These are phyloP conservation scores for Mycena alexandri DNA, from an alignment of 768 basidiomycete species.

Conservation along the genomic window DNA sequence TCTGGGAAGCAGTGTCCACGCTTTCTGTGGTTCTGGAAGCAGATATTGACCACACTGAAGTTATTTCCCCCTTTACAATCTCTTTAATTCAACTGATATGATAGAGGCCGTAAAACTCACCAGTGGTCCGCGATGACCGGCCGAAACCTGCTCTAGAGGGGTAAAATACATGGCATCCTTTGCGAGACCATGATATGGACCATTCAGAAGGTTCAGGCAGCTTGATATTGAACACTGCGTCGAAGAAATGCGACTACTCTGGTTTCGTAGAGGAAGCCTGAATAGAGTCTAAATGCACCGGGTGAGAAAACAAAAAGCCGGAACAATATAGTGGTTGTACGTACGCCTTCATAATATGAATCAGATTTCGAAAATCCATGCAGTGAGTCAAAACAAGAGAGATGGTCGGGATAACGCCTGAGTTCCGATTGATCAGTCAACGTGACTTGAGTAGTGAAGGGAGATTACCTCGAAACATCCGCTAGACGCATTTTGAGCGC, in stretches of 20 bases:
- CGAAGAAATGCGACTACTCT: conserved; percentile 26
- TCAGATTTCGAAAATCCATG: conserved; percentile 36
- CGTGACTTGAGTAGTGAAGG: background rate
- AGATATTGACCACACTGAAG: conserved; percentile 15
- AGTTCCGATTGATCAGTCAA: background rate
- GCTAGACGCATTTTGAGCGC: conserved; percentile 16
- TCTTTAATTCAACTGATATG: background rate
- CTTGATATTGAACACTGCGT: conserved; percentile 14
- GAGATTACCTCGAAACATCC: conserved; percentile 19
- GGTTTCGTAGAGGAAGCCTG: conserved; percentile 36
- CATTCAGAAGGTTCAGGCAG: conserved; percentile 33
- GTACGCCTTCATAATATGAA: conserved; percentile 25
- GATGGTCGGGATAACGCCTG: conserved; percentile 36
- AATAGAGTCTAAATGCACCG: conserved; percentile 37
- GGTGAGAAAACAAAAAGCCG: too few species aligned
- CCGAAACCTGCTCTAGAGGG: conserved; percentile 22
- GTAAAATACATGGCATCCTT: conserved; percentile 37
- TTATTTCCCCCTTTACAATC: background rate
- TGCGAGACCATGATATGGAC: conserved; percentile 29
- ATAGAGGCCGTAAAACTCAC: conserved; percentile 12
- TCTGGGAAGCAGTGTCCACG: background rate
- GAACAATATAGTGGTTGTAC: background rate
- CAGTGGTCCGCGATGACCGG: conserved; percentile 5
- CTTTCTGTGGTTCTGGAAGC: background rate
- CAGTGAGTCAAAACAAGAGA: conserved; percentile 29